phyloP scores from a whole-genome alignment of 2,329 filamentous ascomycete species.

The Truncatella angustata region DNA sequence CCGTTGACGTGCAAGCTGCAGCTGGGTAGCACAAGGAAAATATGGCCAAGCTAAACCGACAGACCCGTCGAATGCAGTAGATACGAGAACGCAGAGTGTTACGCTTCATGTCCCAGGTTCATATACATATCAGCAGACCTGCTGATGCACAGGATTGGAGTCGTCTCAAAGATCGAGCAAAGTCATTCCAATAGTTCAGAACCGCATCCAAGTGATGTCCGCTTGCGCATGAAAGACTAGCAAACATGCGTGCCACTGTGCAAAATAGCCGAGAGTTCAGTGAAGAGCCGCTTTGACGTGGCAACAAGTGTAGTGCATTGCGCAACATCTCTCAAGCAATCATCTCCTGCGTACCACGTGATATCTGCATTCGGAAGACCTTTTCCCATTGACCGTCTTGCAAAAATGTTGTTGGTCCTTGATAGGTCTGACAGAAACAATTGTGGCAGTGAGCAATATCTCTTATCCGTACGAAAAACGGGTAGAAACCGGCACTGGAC shows the following conservation, averaged over 20 bases:
- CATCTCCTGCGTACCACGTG: not conserved
- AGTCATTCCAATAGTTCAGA: not conserved
- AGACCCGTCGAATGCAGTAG: too few relatives aligned
- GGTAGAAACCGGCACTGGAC: not conserved
- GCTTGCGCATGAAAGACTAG: conserved; percentile 2
- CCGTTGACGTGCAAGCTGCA: too few relatives aligned
- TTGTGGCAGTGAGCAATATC: not conserved
- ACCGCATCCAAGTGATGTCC: not conserved
- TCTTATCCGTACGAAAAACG: not conserved
- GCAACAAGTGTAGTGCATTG: not conserved
- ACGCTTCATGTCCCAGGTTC: too few relatives aligned
- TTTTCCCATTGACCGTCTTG: not conserved
- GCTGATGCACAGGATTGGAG: too few relatives aligned
- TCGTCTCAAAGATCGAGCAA: not conserved
- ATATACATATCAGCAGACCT: too few relatives aligned
- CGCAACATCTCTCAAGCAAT: not conserved
- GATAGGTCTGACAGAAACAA: not conserved
- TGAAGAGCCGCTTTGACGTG: conserved; percentile 1
- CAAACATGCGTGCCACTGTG: not conserved
- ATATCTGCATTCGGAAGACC: not conserved
- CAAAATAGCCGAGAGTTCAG: not conserved
- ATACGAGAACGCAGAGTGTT: too few relatives aligned
- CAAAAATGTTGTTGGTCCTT: not conserved
- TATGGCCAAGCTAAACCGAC: too few relatives aligned
- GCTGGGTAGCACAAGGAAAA: too few relatives aligned